Conservation (phyloP, 2,329 filamentous ascomycete genomes). For the Botrytis paeoniae region DNA sequence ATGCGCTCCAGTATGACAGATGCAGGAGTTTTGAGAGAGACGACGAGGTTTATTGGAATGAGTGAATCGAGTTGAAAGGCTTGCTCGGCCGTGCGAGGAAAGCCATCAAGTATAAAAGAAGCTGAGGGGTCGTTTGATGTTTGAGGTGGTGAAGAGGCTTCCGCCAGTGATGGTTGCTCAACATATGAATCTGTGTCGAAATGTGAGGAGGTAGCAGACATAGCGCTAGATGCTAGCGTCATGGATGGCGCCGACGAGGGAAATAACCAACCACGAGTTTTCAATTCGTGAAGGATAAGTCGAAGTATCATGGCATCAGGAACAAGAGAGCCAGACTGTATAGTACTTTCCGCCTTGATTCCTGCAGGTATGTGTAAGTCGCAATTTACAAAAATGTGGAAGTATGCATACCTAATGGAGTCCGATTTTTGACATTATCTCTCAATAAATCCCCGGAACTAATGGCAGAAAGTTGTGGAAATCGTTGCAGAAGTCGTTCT, state of each 20-base stretch:
- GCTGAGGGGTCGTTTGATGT: conserved; percentile 69
- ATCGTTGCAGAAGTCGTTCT: conserved; percentile 79
- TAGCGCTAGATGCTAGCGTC: conserved; percentile 30
- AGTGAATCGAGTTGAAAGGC: conserved; percentile 73
- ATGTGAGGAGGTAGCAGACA: conserved; percentile 39
- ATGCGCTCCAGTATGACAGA: conserved; percentile 88
- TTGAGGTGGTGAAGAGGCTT: conserved; percentile 41
- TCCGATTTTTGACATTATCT: conserved; percentile 86
- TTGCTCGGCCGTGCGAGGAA: conserved; percentile 83
- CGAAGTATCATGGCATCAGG: conserved; percentile 88
- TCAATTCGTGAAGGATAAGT: conserved; percentile 87
- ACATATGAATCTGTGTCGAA: conserved; percentile 35
- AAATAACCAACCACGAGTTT: conserved; percentile 77
- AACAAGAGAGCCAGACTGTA: conserved; percentile 86
- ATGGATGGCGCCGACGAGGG: conserved; percentile 42
- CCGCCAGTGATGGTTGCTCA: conserved; percentile 36
- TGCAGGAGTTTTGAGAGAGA: conserved; percentile 81
- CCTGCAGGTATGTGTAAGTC: conserved; percentile 49
- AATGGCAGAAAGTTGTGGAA: conserved; percentile 85
- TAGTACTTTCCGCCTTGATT: conserved; percentile 83
- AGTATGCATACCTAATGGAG: conserved; percentile 68
- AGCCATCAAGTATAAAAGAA: conserved; percentile 94
- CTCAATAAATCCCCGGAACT: conserved; percentile 91
- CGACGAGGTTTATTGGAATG: conserved; percentile 91
- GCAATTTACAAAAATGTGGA: not conserved